phyloP scores from a whole-genome alignment of 2,329 filamentous ascomycete species.

The Metarhizium brunneum region DNA sequence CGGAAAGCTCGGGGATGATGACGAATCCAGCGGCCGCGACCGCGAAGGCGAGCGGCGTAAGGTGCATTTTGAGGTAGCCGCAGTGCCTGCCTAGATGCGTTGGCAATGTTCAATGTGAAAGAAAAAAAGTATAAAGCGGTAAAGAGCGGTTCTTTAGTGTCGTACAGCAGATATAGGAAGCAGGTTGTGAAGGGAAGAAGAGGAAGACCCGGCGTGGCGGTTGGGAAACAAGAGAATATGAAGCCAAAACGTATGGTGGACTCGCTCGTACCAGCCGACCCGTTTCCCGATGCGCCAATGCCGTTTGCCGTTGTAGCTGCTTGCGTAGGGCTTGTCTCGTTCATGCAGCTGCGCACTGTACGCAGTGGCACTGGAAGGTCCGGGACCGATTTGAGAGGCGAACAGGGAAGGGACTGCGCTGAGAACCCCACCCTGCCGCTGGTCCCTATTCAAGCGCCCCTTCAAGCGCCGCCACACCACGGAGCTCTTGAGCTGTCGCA shows the following conservation, averaged over 20 bases:
- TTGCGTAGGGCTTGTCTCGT: not conserved
- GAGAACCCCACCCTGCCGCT: not conserved
- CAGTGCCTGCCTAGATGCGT: not conserved
- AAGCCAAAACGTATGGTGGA: not conserved
- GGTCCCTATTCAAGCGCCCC: too few relatives aligned
- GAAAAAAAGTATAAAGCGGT: not conserved
- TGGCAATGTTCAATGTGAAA: too few relatives aligned
- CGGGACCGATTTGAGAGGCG: not conserved
- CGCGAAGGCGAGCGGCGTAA: slow-evolving; percentile 23
- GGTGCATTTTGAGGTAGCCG: slow-evolving; percentile 18
- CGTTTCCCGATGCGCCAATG: not conserved
- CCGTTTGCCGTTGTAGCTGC: not conserved
- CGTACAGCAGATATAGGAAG: not conserved
- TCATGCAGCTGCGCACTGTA: not conserved
- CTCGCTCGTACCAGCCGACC: not conserved
- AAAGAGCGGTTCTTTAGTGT: not conserved
- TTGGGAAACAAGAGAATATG: not conserved
- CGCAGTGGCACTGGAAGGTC: not conserved
- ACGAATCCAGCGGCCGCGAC: slow-evolving; percentile 38
- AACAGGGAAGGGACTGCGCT: not conserved
- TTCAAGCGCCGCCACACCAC: too few relatives aligned
- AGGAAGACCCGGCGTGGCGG: not conserved
- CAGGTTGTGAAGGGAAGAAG: not conserved
- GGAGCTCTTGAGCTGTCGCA: too few relatives aligned
- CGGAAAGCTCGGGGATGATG: slow-evolving; percentile 39